Evolutionary conservation across 2,329 filamentous ascomycete genomes (phyloP).

Genomic region (Venturia pyrina): DNA sequence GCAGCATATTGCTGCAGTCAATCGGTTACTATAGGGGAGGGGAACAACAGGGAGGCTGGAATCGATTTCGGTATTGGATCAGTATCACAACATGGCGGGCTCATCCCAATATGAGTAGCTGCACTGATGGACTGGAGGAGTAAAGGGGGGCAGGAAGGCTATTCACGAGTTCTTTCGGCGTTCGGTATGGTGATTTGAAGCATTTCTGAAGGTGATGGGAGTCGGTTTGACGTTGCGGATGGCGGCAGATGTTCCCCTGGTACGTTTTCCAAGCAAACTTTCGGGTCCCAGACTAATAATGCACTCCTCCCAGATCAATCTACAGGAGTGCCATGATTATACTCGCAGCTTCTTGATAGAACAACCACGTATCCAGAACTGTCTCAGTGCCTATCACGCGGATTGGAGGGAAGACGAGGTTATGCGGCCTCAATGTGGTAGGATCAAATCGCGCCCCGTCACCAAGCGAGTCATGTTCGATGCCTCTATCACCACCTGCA

Average conservation of each 20-base stretch:
- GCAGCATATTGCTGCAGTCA: neutral
- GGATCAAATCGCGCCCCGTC: neutral
- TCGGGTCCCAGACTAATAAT: neutral
- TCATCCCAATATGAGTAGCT: too few relatives aligned
- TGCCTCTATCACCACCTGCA: neutral
- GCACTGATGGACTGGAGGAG: neutral
- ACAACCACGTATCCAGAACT: neutral
- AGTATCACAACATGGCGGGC: too few relatives aligned
- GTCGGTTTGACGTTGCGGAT: neutral
- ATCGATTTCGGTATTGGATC: neutral
- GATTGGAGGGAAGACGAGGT: too few relatives aligned
- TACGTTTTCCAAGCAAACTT: neutral
- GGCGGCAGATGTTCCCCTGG: neutral
- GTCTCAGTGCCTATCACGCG: neutral
- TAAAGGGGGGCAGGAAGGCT: neutral
- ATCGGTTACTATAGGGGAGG: neutral
- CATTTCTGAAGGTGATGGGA: neutral
- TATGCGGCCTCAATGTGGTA: neutral
- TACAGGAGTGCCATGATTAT: neutral
- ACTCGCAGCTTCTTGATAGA: neutral
- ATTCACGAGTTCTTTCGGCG: neutral
- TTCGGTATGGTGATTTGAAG: neutral
- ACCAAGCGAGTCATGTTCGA: neutral
- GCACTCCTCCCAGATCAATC: neutral
- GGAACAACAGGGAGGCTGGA: too few relatives aligned